Percentiles rank a stretch among this genome's conserved stretches.
phyloP scores from a whole-genome alignment of 2,329 filamentous ascomycete genomes.

The Colletotrichum melonis region DNA sequence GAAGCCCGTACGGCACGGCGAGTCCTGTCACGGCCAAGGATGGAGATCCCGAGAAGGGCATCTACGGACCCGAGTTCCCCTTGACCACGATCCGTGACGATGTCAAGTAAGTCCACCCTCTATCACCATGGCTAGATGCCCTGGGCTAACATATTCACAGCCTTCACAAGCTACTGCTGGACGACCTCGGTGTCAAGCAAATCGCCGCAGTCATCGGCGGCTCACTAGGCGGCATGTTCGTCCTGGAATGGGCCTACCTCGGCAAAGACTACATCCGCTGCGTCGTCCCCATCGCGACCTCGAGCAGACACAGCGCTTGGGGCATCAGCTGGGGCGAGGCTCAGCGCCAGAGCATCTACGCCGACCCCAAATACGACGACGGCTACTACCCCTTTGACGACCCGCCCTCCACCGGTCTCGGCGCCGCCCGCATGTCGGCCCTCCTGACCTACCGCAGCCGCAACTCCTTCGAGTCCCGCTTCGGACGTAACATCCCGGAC shows the following conservation, averaged over 20 bases:
- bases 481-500: slow-evolving; percentile 92
- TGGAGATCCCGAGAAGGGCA: slow-evolving; percentile 77
- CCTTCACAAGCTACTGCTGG: slow-evolving; percentile 82
- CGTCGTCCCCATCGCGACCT: slow-evolving; percentile 87
- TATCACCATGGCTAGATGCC: not conserved
- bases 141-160: slow-evolving; percentile 51
- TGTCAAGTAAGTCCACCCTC: slow-evolving; percentile 76
- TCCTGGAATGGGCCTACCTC: slow-evolving; percentile 92
- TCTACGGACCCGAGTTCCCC: slow-evolving; percentile 96
- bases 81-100: slow-evolving; percentile 96
- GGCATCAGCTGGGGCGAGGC: slow-evolving; percentile 92
- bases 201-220: slow-evolving; percentile 84
- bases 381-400: slow-evolving; percentile 93
- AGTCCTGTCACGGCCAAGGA: slow-evolving; percentile 91
- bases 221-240: slow-evolving; percentile 90
- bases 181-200: slow-evolving; percentile 83
- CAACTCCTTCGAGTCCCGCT: slow-evolving; percentile 95
- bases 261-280: slow-evolving; percentile 86
- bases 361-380: slow-evolving; percentile 97
- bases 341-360: slow-evolving; percentile 93
- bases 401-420: slow-evolving; percentile 86
- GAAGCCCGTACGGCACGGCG: slow-evolving; percentile 88
- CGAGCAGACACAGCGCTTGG: slow-evolving; percentile 87
- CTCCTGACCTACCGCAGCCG: slow-evolving; percentile 95
- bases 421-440: slow-evolving; percentile 96